These are phyloP conservation scores for Encephalitozoon cuniculi DNA, from an alignment of 371 early-diverging fungal genomes.

Conservation along the genomic window DNA sequence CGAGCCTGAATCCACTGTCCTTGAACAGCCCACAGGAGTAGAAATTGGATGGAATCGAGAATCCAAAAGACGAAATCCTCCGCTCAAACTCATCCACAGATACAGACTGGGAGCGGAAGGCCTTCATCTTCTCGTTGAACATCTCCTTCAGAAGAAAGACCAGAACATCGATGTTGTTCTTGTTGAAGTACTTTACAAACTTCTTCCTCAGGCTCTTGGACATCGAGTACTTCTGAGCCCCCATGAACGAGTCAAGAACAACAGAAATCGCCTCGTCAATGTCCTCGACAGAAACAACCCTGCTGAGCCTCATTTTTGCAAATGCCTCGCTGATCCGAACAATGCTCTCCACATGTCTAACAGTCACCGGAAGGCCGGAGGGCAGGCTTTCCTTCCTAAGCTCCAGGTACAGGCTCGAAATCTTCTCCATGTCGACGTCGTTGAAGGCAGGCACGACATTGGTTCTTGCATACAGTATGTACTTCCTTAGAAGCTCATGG, in stretches of 20 bases:
- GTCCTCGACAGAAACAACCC: slow-evolving; percentile 78
- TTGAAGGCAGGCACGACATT: slow-evolving; percentile 73
- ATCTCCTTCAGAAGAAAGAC: slow-evolving; percentile 48
- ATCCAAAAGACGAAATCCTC: slow-evolving; percentile 6
- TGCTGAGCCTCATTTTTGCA: slow-evolving; percentile 90
- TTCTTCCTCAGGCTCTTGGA: slow-evolving; percentile 63
- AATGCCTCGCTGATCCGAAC: slow-evolving; percentile 89
- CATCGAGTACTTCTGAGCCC: slow-evolving; percentile 87
- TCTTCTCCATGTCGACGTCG: slow-evolving; percentile 75
- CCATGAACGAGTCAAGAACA: slow-evolving; percentile 81
- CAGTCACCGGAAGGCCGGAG: slow-evolving; percentile 88
- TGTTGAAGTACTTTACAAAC: slow-evolving; percentile 57
- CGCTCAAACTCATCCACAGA: slow-evolving; percentile 27
- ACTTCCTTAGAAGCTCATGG: slow-evolving; percentile 76
- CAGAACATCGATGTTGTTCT: slow-evolving; percentile 36
- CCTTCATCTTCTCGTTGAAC: slow-evolving; percentile 42
- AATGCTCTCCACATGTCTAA: slow-evolving; percentile 93
- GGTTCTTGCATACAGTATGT: slow-evolving; percentile 87
- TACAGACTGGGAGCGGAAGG: slow-evolving; percentile 7
- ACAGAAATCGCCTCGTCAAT: slow-evolving; percentile 85
- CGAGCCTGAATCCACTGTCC: slow-evolving; percentile 8
- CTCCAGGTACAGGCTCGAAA: slow-evolving; percentile 75
- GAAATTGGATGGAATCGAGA: neutral
- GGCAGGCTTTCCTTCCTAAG: slow-evolving; percentile 77
- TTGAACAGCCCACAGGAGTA: neutral